A percentile compares a stretch with the other conserved stretches of the same genome.
Conservation (phyloP, 1,139 yeast species). For the Kazachstania sp. region DNA sequence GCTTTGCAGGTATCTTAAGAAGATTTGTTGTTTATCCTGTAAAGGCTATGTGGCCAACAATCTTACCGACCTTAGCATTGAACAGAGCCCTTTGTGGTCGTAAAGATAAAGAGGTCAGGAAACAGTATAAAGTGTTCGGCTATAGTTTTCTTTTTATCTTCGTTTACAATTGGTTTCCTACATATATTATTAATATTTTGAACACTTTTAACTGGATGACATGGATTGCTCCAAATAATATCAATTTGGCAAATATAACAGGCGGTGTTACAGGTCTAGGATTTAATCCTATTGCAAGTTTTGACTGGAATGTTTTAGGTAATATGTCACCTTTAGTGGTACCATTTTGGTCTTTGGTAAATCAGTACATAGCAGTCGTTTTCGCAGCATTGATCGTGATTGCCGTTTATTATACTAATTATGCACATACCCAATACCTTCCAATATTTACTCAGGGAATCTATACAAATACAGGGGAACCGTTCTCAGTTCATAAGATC, state of each 20-base stretch:
- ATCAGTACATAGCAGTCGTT: slow-evolving; percentile 38
- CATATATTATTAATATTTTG: slow-evolving; percentile 19
- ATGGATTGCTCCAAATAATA: slow-evolving; percentile 52
- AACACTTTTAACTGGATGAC: slow-evolving; percentile 51
- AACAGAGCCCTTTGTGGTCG: slow-evolving; percentile 46
- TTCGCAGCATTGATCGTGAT: slow-evolving; percentile 37
- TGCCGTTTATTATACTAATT: slow-evolving; percentile 44
- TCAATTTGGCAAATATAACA: slow-evolving; percentile 45
- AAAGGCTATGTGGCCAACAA: slow-evolving; percentile 49
- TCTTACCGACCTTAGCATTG: slow-evolving; percentile 47
- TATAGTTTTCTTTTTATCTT: slow-evolving; percentile 35
- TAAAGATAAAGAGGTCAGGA: slow-evolving; percentile 39
- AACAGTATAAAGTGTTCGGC: slow-evolving; percentile 42
- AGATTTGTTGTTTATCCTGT: slow-evolving; percentile 50
- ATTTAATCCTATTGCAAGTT: slow-evolving; percentile 43
- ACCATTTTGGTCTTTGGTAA: slow-evolving; percentile 42
- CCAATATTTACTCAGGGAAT: slow-evolving; percentile 47
- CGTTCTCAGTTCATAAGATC: slow-evolving; percentile 37
- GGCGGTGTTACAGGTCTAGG: slow-evolving; percentile 48
- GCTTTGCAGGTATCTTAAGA: slow-evolving; percentile 54
- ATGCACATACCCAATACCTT: slow-evolving; percentile 43
- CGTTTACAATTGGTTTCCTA: slow-evolving; percentile 51
- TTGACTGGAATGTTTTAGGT: slow-evolving; percentile 44
- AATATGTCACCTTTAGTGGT: slow-evolving; percentile 30
- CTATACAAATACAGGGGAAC: slow-evolving; percentile 41